A percentile compares a stretch with the other conserved stretches of the same genome.
These are phyloP conservation scores for Camillea tinctor DNA, from an alignment of 2,329 filamentous ascomycete species.

Conservation along the genomic window DNA sequence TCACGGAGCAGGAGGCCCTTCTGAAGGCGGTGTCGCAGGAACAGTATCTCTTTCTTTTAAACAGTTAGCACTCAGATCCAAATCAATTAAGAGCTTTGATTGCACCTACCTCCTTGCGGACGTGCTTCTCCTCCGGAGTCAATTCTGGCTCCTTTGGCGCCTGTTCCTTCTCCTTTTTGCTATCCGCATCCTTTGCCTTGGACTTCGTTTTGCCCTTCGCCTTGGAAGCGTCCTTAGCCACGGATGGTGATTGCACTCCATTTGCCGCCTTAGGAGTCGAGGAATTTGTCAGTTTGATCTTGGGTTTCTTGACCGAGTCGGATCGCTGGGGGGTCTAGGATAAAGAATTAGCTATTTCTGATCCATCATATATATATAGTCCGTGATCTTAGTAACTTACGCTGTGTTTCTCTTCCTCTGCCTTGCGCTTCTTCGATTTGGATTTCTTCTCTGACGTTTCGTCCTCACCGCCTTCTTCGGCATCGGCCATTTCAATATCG, in stretches of 20 bases:
- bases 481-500: constrained; percentile 62
- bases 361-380: constrained; percentile 8
- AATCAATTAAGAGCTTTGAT: background rate
- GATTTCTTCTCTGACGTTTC: constrained; percentile 40
- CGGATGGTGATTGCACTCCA: constrained; percentile 48
- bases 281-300: constrained; percentile 63
- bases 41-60: constrained; percentile 75
- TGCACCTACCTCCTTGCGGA: constrained; percentile 56
- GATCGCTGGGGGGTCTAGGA: constrained; percentile 54
- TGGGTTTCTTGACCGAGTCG: constrained; percentile 66
- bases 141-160: constrained; percentile 56
- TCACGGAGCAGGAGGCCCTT: constrained; percentile 88
- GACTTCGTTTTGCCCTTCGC: constrained; percentile 58
- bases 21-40: constrained; percentile 90
- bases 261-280: constrained; percentile 70
- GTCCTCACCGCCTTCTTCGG: constrained; percentile 49
- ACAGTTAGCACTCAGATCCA: constrained; percentile 32
- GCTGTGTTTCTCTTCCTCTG: constrained; percentile 69
- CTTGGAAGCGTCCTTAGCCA: constrained; percentile 45
- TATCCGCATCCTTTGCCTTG: constrained; percentile 41
- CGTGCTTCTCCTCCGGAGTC: constrained; percentile 55
- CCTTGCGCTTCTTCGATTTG: constrained; percentile 83
- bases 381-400: constrained; percentile 43
- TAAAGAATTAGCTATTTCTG: constrained; percentile 2
- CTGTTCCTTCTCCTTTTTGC: constrained; percentile 54